phyloP scores from a whole-genome alignment of 2,329 filamentous ascomycete genomes.

The Colletotrichum cuscutae region DNA sequence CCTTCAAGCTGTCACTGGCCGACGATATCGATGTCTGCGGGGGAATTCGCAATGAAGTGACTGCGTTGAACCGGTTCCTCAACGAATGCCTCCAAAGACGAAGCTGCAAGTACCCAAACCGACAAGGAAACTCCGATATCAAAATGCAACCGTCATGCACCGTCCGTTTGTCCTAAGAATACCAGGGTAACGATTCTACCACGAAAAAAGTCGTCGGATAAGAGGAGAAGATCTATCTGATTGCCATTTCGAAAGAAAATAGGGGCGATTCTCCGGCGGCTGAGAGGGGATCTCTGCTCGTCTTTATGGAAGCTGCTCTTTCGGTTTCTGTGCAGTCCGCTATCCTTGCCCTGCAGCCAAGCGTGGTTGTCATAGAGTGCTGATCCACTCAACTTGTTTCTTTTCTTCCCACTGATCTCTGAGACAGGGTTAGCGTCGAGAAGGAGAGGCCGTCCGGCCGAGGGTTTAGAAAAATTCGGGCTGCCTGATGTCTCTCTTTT shows the following conservation, averaged over 20 bases:
- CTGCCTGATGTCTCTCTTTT: slow-evolving; percentile 31
- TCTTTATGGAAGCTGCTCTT: slow-evolving; percentile 29
- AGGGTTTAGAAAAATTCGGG: slow-evolving; percentile 23
- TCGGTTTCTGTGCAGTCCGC: slow-evolving; percentile 18
- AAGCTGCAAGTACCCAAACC: slow-evolving; percentile 32
- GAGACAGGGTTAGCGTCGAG: slow-evolving; percentile 35
- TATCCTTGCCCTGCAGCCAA: slow-evolving; percentile 34
- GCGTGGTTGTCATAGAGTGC: slow-evolving; percentile 34
- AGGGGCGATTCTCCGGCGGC: neutral
- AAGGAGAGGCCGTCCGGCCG: slow-evolving; percentile 14
- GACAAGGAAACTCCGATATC: slow-evolving; percentile 28
- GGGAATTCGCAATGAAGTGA: neutral
- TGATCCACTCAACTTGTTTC: slow-evolving; percentile 30
- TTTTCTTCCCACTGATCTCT: slow-evolving; percentile 33
- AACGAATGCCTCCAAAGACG: slow-evolving; percentile 7
- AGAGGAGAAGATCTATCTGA: slow-evolving; percentile 19
- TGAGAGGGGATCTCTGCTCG: slow-evolving; percentile 16
- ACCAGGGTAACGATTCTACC: slow-evolving; percentile 21
- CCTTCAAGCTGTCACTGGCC: neutral
- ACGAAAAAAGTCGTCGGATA: slow-evolving; percentile 5
- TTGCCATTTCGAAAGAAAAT: slow-evolving; percentile 6
- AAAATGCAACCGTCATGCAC: slow-evolving; percentile 29
- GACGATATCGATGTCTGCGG: neutral
- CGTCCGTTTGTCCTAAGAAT: slow-evolving; percentile 34
- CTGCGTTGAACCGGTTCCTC: slow-evolving; percentile 13